Conservation (phyloP, 2,329 filamentous ascomycete genomes). For the Nemania sp. region DNA sequence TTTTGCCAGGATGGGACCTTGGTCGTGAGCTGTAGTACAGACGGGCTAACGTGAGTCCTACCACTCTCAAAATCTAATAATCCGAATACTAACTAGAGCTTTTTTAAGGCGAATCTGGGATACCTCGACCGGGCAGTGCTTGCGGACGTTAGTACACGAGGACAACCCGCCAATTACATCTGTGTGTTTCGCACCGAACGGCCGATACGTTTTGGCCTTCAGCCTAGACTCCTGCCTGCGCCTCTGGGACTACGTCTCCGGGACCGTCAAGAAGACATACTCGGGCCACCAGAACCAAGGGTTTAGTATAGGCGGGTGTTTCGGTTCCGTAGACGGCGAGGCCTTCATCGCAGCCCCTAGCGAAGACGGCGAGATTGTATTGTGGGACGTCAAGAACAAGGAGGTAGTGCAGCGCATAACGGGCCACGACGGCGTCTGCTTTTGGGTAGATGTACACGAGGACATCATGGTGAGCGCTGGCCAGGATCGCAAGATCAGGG, state of each 20-base stretch:
- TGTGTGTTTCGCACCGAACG: constrained; percentile 94
- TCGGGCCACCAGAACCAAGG: constrained; percentile 88
- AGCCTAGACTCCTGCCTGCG: constrained; percentile 91
- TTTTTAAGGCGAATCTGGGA: constrained; percentile 85
- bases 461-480: constrained; percentile 69
- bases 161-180: constrained; percentile 91
- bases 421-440: constrained; percentile 67
- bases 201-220: constrained; percentile 90
- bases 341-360: constrained; percentile 84
- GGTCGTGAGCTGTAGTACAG: constrained; percentile 89
- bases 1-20: constrained; percentile 93
- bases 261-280: constrained; percentile 95
- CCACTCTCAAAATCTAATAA: background rate
- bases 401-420: constrained; percentile 77
- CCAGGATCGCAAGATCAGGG: constrained; percentile 64
- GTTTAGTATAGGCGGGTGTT: constrained; percentile 87
- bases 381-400: constrained; percentile 94
- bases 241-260: constrained; percentile 94
- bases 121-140: constrained; percentile 91
- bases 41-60: constrained; percentile 80
- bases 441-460: constrained; percentile 72
- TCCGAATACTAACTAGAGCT: constrained; percentile 1
- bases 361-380: constrained; percentile 85
- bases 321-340: constrained; percentile 71
- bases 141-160: constrained; percentile 94